Percentiles rank a stretch among this genome's conserved stretches.
Conservation (phyloP, 2,329 filamentous ascomycete genomes). For the Talaromyces sp. region DNA sequence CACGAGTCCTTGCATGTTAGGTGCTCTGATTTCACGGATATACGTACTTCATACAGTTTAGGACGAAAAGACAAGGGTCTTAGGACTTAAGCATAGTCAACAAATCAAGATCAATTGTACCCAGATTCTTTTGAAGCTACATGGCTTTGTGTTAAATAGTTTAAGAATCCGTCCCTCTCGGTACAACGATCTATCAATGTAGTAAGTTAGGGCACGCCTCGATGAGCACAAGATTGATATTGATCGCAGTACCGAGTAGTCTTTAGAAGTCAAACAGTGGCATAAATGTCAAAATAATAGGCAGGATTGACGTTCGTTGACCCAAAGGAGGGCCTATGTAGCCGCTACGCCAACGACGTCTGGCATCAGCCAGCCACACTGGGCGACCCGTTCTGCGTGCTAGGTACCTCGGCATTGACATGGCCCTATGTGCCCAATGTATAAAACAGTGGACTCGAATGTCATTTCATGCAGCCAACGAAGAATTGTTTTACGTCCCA, state of each 20-base stretch:
- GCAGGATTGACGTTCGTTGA: background rate
- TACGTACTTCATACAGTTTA: too few species aligned
- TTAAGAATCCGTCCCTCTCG: too few species aligned
- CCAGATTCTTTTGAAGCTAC: too few species aligned
- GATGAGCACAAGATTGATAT: background rate
- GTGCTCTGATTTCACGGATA: too few species aligned
- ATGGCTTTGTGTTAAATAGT: too few species aligned
- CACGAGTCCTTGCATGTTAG: too few species aligned
- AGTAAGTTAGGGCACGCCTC: too few species aligned
- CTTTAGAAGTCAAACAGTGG: background rate
- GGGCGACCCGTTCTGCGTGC: background rate
- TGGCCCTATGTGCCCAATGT: background rate
- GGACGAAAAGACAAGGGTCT: too few species aligned
- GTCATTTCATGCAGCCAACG: background rate
- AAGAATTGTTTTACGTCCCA: background rate
- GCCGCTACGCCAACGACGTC: background rate
- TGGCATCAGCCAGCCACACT: background rate
- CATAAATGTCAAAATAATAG: background rate
- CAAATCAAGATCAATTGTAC: too few species aligned
- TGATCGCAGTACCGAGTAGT: background rate
- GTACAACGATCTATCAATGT: too few species aligned
- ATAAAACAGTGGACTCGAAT: background rate
- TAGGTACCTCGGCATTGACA: background rate
- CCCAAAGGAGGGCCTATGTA: background rate
- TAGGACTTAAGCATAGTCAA: too few species aligned